These are phyloP conservation scores for Parastagonospora nodorum DNA, from an alignment of 2,329 filamentous ascomycete genomes.

Conservation along the genomic window DNA sequence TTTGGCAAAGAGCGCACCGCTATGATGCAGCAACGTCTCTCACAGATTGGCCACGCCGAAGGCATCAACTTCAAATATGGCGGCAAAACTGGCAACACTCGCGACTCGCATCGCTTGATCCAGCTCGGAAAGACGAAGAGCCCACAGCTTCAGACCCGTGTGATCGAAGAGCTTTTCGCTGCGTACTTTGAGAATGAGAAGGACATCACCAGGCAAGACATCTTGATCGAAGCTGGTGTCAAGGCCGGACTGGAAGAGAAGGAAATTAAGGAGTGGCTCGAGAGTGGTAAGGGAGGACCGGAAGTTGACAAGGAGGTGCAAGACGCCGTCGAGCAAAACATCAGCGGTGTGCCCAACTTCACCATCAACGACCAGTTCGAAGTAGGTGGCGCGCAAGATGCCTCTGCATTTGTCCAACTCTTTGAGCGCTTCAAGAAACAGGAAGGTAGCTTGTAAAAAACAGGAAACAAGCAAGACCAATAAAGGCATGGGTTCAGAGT, in stretches of 20 bases:
- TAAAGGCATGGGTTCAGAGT: no score
- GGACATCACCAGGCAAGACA: conserved; percentile 52
- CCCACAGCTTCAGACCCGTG: conserved; percentile 52
- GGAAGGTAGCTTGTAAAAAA: conserved; percentile 26
- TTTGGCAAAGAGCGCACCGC: conserved; percentile 66
- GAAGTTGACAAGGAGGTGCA: conserved; percentile 55
- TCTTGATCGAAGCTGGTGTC: conserved; percentile 48
- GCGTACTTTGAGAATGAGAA: conserved; percentile 56
- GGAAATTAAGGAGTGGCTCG: conserved; percentile 52
- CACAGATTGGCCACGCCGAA: conserved; percentile 63
- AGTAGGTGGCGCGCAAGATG: conserved; percentile 74
- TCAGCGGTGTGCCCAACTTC: conserved; percentile 76
- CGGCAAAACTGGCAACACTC: conserved; percentile 74
- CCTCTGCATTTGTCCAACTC: conserved; percentile 67
- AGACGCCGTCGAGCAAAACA: conserved; percentile 53
- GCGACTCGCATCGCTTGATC: conserved; percentile 75
- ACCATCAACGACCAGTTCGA: conserved; percentile 71
- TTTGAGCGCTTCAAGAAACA: conserved; percentile 65
- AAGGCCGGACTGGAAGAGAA: conserved; percentile 51
- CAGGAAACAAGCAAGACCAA: not conserved
- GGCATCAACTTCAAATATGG: conserved; percentile 76
- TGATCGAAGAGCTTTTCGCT: conserved; percentile 47
- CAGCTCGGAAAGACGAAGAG: conserved; percentile 67
- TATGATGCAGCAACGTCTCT: conserved; percentile 64
- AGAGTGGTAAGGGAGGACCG: conserved; percentile 50